phyloP scores from a whole-genome alignment of 352 stramenopile species.

The Phytopythium aichiense region DNA sequence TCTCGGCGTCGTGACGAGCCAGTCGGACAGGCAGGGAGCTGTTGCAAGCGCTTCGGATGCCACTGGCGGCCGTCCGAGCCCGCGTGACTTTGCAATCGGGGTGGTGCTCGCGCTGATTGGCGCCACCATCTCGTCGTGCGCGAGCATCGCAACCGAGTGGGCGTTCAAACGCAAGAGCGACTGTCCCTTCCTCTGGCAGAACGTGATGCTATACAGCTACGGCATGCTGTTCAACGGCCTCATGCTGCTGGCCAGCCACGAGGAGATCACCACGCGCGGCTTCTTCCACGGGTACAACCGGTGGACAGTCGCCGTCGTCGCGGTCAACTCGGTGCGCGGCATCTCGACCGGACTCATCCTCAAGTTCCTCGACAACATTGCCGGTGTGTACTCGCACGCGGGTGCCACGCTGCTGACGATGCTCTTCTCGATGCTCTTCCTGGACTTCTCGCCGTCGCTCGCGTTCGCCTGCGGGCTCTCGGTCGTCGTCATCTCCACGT shows the following conservation, averaged over 20 bases:
- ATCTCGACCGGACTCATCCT: conserved; percentile 79
- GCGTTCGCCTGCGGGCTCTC: conserved; percentile 79
- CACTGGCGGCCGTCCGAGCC: conserved; percentile 17
- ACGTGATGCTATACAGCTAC: conserved; percentile 77
- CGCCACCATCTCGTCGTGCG: conserved; percentile 76
- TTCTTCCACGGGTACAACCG: conserved; percentile 82
- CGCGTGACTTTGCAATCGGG: conserved; percentile 33
- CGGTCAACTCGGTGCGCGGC: conserved; percentile 67
- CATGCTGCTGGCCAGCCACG: conserved; percentile 38
- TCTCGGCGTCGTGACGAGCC: conserved; percentile 74
- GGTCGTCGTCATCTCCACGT: conserved; percentile 84
- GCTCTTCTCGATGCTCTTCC: conserved; percentile 85
- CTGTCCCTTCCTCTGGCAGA: conserved; percentile 81
- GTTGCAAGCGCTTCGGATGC: neutral
- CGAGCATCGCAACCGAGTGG: conserved; percentile 84
- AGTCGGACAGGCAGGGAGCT: conserved; percentile 48
- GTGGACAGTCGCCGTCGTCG: conserved; percentile 74
- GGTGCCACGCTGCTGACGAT: conserved; percentile 89
- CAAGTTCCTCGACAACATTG: conserved; percentile 90
- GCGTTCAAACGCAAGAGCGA: conserved; percentile 75
- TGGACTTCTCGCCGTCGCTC: conserved; percentile 74
- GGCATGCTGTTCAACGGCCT: conserved; percentile 79
- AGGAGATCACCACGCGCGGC: conserved; percentile 36
- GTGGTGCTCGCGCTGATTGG: conserved; percentile 64
- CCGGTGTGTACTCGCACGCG: conserved; percentile 78